These are phyloP conservation scores for Circinella umbellata DNA, from an alignment of 371 early-diverging fungal genomes.

Conservation along the genomic window DNA sequence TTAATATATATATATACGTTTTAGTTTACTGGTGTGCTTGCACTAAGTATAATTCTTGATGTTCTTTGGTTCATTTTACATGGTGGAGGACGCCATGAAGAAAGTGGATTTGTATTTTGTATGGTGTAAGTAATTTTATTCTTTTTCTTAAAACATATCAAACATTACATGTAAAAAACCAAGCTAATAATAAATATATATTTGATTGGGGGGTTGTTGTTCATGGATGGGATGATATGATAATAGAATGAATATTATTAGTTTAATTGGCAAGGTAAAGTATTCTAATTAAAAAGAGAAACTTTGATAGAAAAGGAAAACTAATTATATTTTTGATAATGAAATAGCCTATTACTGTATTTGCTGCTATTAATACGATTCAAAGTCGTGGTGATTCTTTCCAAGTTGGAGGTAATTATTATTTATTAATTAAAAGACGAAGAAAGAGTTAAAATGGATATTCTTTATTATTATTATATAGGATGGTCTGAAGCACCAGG, in stretches of 20 bases:
- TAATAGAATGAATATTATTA: constrained; percentile 48
- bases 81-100: constrained; percentile 32
- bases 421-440: not conserved
- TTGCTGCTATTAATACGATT: constrained; percentile 43
- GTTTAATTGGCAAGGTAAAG: constrained; percentile 50
- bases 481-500: constrained; percentile 57
- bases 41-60: constrained; percentile 49
- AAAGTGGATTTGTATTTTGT: constrained; percentile 49
- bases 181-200: too few relatives aligned
- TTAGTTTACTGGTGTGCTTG: constrained; percentile 49
- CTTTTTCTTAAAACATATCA: not conserved
- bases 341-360: constrained; percentile 46
- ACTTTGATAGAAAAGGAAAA: not conserved
- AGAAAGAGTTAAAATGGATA: not conserved
- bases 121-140: constrained; percentile 38
- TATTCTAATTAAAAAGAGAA: not conserved
- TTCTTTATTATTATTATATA: constrained; percentile 4
- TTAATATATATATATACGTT: not conserved
- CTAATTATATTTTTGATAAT: not conserved
- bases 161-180: not conserved
- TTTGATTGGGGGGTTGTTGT: too few relatives aligned
- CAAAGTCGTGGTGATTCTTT: constrained; percentile 52
- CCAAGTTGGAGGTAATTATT: constrained; percentile 35
- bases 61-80: constrained; percentile 53
- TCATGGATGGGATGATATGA: too few relatives aligned